These are phyloP conservation scores for Teratosphaeriaceae sp. DNA, from an alignment of 2,329 filamentous ascomycete species.

Conservation along the genomic window DNA sequence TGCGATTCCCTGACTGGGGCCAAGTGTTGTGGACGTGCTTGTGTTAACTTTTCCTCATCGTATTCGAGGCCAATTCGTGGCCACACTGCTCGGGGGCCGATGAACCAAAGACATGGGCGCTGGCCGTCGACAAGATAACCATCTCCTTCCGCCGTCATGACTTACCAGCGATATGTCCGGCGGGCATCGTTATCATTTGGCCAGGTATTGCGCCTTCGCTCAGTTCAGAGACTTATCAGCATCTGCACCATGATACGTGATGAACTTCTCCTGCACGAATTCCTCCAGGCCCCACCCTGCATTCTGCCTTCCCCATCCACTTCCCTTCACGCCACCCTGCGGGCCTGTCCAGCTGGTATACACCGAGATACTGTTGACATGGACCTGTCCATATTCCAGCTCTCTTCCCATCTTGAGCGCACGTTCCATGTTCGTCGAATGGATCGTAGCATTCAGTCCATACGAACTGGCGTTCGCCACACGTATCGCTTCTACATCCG, in stretches of 20 bases:
- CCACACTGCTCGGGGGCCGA: too few species aligned
- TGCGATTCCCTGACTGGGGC: too few species aligned
- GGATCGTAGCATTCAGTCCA: conserved; percentile 26
- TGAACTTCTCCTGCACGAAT: conserved; percentile 28
- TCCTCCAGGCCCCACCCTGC: conserved; percentile 17
- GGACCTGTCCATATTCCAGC: conserved; percentile 23
- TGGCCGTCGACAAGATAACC: too few species aligned
- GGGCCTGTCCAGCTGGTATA: conserved; percentile 20
- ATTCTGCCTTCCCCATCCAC: conserved; percentile 22
- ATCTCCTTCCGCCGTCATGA: too few species aligned
- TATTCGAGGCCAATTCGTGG: too few species aligned
- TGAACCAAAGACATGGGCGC: too few species aligned
- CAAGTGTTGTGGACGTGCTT: too few species aligned
- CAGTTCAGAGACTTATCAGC: too few species aligned
- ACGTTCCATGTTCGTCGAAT: conserved; percentile 19
- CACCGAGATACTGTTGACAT: conserved; percentile 22
- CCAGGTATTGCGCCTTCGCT: too few species aligned
- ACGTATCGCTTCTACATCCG: conserved; percentile 17
- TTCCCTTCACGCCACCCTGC: conserved; percentile 21
- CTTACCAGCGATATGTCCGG: too few species aligned
- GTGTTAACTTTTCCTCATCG: too few species aligned
- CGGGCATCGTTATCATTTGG: too few species aligned
- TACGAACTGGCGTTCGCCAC: conserved; percentile 21
- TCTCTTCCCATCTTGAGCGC: conserved; percentile 20
- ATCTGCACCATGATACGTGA: conserved; percentile 23